A percentile compares a stretch with the other conserved stretches of the same genome.
Conservation (phyloP, 202 grass and related monocot genomes). For the Saccharum hybrid region DNA sequence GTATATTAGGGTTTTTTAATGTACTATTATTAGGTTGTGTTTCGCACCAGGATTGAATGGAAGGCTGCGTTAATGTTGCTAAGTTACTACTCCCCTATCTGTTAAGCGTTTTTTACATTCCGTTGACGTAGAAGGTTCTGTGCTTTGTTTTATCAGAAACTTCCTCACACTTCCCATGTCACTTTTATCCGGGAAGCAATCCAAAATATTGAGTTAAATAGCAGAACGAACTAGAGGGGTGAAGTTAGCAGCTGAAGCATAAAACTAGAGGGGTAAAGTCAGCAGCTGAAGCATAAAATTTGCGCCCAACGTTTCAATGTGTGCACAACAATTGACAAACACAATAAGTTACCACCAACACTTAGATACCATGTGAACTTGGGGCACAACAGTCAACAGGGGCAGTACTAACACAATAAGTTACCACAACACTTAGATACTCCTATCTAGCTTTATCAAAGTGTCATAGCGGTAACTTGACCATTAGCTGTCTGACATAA, state of each 20-base stretch:
- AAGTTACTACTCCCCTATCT: not conserved
- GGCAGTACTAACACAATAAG: not conserved
- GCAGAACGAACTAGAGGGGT: not conserved
- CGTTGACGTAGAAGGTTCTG: not conserved
- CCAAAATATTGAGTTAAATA: not conserved
- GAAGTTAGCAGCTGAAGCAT: not conserved
- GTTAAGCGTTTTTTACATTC: not conserved
- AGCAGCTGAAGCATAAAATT: not conserved
- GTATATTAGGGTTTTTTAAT: conserved; percentile 43
- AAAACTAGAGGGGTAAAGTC: not conserved
- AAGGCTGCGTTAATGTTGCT: not conserved
- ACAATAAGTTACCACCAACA: not conserved
- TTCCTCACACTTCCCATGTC: not conserved
- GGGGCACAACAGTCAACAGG: not conserved
- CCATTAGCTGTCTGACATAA: not conserved
- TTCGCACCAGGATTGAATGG: conserved; percentile 28
- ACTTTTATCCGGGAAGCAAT: not conserved
- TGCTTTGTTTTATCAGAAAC: not conserved
- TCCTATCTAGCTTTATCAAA: conserved; percentile 9
- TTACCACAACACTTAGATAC: not conserved
- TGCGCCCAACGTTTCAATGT: not conserved
- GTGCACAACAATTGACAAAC: not conserved
- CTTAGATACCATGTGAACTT: not conserved
- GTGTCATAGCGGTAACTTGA: not conserved
- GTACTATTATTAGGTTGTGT: conserved; percentile 36